A percentile compares a stretch with the other conserved stretches of the same genome.
Evolutionary conservation across 2,329 filamentous ascomycete genomes (phyloP).

Genomic region (Phialophora chinensis): DNA sequence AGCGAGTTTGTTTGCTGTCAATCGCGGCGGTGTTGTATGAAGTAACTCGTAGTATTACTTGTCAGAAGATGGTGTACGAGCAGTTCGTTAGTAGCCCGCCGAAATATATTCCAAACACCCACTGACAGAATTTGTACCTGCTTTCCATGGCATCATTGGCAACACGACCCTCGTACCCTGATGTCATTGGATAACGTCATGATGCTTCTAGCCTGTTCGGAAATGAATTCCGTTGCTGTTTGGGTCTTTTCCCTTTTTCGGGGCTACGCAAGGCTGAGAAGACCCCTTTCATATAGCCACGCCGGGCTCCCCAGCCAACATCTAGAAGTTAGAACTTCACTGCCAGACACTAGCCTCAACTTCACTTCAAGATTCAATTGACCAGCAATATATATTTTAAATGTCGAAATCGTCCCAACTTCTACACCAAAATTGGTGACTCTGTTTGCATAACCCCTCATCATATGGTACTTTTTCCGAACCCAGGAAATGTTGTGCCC

Average conservation of each 20-base stretch:
- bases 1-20: neutral
- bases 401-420: neutral
- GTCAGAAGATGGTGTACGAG: neutral
- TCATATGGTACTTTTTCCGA: neutral
- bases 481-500: neutral
- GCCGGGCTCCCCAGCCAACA: neutral
- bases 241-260: too few relatives aligned
- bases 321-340: neutral
- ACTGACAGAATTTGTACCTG: constrained; percentile 8
- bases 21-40: neutral
- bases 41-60: neutral
- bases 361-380: neutral
- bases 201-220: neutral
- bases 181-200: constrained; percentile 27
- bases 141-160: constrained; percentile 1
- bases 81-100: neutral
- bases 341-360: neutral
- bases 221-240: neutral
- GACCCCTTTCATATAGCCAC: neutral
- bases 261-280: constrained; percentile 11
- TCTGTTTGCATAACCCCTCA: neutral
- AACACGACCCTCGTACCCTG: neutral
- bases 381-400: neutral
- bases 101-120: neutral
- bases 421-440: neutral